Percentiles rank a stretch among this genome's conserved stretches.
These are phyloP conservation scores for Microbotryum intermedium DNA, from an alignment of 1,284 basidiomycete genomes.

Conservation along the genomic window DNA sequence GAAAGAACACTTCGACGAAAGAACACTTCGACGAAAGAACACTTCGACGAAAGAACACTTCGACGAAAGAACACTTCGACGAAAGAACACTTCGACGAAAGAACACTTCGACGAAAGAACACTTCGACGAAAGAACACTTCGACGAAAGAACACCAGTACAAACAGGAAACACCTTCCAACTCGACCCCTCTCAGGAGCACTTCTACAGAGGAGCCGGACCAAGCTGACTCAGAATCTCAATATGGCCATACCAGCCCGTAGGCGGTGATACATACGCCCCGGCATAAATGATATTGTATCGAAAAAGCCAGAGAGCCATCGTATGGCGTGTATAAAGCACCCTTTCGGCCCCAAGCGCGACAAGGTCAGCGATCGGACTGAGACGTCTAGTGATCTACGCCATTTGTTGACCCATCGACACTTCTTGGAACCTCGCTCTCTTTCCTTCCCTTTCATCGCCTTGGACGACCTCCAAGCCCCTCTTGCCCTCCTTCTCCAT, in stretches of 20 bases:
- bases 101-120: too few species aligned
- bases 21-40: too few species aligned
- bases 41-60: too few species aligned
- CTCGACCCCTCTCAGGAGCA: too few species aligned
- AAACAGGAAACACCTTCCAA: too few species aligned
- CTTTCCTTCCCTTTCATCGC: conserved; percentile 11
- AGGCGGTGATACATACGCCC: neutral
- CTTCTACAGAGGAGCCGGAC: too few species aligned
- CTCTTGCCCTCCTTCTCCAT: conserved; percentile 28
- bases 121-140: too few species aligned
- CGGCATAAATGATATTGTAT: neutral
- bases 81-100: too few species aligned
- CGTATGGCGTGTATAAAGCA: neutral
- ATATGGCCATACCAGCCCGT: neutral
- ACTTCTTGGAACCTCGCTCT: conserved; percentile 22
- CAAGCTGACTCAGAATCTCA: neutral
- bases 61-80: too few species aligned
- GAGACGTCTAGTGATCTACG: neutral
- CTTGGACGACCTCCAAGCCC: conserved; percentile 24
- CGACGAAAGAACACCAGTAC: too few species aligned
- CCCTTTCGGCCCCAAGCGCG: neutral
- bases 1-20: too few species aligned
- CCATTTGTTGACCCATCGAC: too few species aligned
- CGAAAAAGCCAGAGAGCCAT: neutral
- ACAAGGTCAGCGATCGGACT: neutral